phyloP scores from a whole-genome alignment of 2,329 filamentous ascomycete genomes.

The Alternaria sp. region DNA sequence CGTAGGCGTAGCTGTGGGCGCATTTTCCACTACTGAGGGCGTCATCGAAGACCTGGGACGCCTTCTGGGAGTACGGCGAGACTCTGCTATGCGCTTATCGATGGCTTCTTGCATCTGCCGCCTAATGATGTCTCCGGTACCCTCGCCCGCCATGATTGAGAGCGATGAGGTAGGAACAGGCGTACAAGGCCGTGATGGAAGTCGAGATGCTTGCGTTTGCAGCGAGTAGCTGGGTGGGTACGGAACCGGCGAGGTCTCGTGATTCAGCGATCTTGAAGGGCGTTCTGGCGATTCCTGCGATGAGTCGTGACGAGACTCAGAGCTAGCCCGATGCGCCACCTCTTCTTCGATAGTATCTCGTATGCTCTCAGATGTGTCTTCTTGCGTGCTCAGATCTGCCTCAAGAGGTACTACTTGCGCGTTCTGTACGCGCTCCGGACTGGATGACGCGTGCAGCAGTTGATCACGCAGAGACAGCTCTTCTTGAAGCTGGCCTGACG shows the following conservation, averaged over 20 bases:
- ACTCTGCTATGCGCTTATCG: constrained; percentile 13
- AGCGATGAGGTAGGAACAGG: constrained; percentile 18
- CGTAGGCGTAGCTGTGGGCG: background rate
- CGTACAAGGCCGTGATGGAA: constrained; percentile 27
- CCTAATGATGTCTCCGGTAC: constrained; percentile 3
- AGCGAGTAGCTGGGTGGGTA: constrained; percentile 33
- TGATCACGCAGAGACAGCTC: background rate
- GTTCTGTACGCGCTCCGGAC: constrained; percentile 26
- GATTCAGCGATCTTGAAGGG: background rate
- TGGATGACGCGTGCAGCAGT: background rate
- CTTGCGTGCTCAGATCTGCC: constrained; percentile 23
- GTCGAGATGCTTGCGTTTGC: constrained; percentile 20
- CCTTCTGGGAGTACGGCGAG: constrained; percentile 16
- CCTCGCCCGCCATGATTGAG: constrained; percentile 24
- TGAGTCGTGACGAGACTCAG: constrained; percentile 39
- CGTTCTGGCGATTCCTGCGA: constrained; percentile 38
- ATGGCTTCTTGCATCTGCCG: constrained; percentile 17
- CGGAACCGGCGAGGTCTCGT: constrained; percentile 27
- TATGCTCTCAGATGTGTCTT: constrained; percentile 22
- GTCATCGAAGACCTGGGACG: constrained; percentile 7
- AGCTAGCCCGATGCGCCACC: constrained; percentile 1
- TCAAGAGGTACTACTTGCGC: constrained; percentile 30
- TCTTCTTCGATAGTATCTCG: constrained; percentile 22
- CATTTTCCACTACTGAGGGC: background rate
- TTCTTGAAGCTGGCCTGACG: background rate